These are phyloP conservation scores for Amoebophrya sp. DNA, from an alignment of 169 alveolate genomes.

Conservation along the genomic window DNA sequence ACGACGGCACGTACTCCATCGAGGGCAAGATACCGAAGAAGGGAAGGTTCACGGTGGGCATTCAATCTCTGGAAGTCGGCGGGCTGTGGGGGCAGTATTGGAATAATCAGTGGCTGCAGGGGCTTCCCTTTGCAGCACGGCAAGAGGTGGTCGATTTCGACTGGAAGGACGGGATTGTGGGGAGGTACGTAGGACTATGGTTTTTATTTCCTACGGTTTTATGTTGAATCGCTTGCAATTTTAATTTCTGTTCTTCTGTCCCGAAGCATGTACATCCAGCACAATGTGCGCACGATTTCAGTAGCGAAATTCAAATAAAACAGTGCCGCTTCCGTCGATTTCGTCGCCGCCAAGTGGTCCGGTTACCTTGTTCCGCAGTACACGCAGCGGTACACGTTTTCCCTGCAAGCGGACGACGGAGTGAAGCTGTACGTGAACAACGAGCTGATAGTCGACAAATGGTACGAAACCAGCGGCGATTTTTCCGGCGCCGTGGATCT, in stretches of 20 bases:
- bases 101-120: constrained; percentile 32
- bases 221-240: no score
- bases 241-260: no score
- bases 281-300: no score
- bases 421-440: constrained; percentile 17
- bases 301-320: no score
- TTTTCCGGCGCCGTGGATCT: constrained; percentile 19
- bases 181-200: no score
- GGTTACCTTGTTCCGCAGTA: background rate
- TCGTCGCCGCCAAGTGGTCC: background rate
- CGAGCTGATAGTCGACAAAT: constrained; percentile 24
- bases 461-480: constrained; percentile 5
- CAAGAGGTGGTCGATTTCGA: background rate
- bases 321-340: background rate
- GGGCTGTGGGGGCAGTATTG: constrained; percentile 33
- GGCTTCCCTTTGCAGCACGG: background rate
- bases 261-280: no score
- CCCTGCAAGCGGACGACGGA: background rate
- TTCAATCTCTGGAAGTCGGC: constrained; percentile 21
- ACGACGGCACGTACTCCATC: background rate
- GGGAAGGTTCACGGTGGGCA: background rate
- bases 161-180: background rate
- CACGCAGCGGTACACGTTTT: background rate
- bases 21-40: background rate
- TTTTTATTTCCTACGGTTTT: no score